Conservation (phyloP, 1,284 basidiomycete genomes). For the Leccinum cinnamomeum region DNA sequence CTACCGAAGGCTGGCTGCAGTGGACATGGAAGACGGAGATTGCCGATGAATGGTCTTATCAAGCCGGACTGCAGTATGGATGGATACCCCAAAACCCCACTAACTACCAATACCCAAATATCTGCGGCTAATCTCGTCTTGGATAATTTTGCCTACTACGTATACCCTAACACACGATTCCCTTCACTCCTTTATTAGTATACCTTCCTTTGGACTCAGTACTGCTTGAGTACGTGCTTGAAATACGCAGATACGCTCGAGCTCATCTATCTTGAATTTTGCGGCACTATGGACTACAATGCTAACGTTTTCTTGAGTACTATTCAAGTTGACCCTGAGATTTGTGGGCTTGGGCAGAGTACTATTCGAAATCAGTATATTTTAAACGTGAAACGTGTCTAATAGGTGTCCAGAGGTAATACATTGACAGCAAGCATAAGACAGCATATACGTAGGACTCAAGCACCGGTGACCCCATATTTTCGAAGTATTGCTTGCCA, state of each 20-base stretch:
- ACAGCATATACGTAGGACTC: conserved; percentile 1
- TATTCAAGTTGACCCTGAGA: neutral
- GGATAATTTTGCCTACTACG: neutral
- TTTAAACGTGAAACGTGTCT: neutral
- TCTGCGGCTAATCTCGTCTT: conserved; percentile 44
- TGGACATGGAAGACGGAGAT: conserved; percentile 74
- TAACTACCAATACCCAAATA: conserved; percentile 46
- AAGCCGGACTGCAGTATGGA: conserved; percentile 73
- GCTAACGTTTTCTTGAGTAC: neutral
- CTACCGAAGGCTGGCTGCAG: conserved; percentile 64
- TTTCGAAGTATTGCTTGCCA: conserved; percentile 61
- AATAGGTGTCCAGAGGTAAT: neutral
- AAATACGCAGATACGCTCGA: neutral
- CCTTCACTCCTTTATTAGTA: neutral
- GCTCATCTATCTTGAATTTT: neutral
- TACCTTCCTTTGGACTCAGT: neutral
- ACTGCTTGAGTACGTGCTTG: neutral
- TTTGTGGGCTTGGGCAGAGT: no score
- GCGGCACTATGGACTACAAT: neutral
- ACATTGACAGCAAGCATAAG: neutral
- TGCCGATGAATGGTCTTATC: conserved; percentile 77
- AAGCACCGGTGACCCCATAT: conserved; percentile 58
- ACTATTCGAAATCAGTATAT: neutral
- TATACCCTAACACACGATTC: neutral
- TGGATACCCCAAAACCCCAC: conserved; percentile 79